Conservation (phyloP, 1,139 yeast species). For the Suhomyces wounanorum region DNA sequence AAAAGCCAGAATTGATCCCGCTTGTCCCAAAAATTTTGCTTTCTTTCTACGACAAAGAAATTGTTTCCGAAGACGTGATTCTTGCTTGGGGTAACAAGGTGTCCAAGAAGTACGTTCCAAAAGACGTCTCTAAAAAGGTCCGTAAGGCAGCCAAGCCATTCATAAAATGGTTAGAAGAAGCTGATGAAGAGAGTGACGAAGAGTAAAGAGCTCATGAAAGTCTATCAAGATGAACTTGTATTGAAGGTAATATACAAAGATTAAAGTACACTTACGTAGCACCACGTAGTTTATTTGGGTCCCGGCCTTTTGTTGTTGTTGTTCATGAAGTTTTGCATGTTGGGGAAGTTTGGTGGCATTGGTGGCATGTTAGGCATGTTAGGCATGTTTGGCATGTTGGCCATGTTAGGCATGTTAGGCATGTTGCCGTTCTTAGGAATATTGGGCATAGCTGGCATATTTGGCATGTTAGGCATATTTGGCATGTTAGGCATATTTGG, state of each 20-base stretch:
- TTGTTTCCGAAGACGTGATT: slow-evolving; percentile 80
- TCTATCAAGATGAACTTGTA: background rate
- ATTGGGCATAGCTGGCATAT: slow-evolving; percentile 25
- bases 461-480: slow-evolving; percentile 29
- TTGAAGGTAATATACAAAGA: slow-evolving; percentile 3
- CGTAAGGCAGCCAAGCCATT: slow-evolving; percentile 97
- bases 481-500: slow-evolving; percentile 28
- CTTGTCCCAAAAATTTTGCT: slow-evolving; percentile 79
- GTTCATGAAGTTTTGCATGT: slow-evolving; percentile 22
- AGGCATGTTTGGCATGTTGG: slow-evolving; percentile 5
- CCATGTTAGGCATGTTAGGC: slow-evolving; percentile 19
- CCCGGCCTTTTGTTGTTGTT: slow-evolving; percentile 12
- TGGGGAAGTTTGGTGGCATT: slow-evolving; percentile 19
- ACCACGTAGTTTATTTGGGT: background rate
- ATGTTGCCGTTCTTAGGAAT: slow-evolving; percentile 24
- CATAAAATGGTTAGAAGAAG: slow-evolving; percentile 90
- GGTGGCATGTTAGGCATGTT: slow-evolving; percentile 20
- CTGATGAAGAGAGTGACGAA: slow-evolving; percentile 73
- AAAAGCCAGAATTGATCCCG: slow-evolving; percentile 73
- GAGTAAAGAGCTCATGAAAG: slow-evolving; percentile 31
- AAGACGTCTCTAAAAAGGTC: slow-evolving; percentile 88
- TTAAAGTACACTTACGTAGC: background rate
- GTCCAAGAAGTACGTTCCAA: slow-evolving; percentile 90
- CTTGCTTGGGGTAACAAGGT: slow-evolving; percentile 88
- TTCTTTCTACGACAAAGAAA: slow-evolving; percentile 78